These are phyloP conservation scores for Stagonosporopsis cucurbitacearum DNA, from an alignment of 2,329 filamentous ascomycete genomes.

Conservation along the genomic window DNA sequence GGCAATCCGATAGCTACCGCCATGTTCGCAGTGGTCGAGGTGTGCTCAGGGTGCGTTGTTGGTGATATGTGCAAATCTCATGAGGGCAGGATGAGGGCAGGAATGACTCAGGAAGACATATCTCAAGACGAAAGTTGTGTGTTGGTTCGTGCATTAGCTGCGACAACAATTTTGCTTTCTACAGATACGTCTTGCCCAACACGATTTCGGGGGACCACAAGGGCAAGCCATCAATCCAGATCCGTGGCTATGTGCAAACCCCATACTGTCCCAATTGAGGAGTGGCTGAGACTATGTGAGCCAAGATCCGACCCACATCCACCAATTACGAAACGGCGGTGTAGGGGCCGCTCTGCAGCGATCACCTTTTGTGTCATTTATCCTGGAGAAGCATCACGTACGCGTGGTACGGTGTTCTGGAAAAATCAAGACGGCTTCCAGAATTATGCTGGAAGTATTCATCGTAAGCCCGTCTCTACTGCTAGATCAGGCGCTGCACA, in stretches of 20 bases:
- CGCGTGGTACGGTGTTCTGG: conserved; percentile 2
- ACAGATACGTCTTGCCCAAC: not conserved
- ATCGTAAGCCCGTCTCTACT: not conserved
- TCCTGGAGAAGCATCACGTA: not conserved
- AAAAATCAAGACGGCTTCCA: not conserved
- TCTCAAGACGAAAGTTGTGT: conserved; percentile 21
- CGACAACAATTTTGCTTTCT: not conserved
- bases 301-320: not conserved
- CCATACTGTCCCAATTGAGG: conserved; percentile 2
- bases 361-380: not conserved
- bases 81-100: not conserved
- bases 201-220: not conserved
- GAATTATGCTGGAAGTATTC: not conserved
- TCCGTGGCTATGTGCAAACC: not conserved
- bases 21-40: conserved; percentile 21
- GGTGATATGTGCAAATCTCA: not conserved
- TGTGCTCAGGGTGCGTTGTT: conserved; percentile 7
- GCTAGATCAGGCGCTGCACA: too few relatives aligned
- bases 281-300: conserved; percentile 1
- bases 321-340: conserved; percentile 4
- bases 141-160: conserved; percentile 24
- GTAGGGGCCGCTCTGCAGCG: not conserved
- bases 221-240: not conserved
- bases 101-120: conserved; percentile 1
- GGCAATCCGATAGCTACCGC: conserved; percentile 11